Evolutionary conservation across 805 yeast species (phyloP).

Genomic region (Metschnikowia borealis): DNA sequence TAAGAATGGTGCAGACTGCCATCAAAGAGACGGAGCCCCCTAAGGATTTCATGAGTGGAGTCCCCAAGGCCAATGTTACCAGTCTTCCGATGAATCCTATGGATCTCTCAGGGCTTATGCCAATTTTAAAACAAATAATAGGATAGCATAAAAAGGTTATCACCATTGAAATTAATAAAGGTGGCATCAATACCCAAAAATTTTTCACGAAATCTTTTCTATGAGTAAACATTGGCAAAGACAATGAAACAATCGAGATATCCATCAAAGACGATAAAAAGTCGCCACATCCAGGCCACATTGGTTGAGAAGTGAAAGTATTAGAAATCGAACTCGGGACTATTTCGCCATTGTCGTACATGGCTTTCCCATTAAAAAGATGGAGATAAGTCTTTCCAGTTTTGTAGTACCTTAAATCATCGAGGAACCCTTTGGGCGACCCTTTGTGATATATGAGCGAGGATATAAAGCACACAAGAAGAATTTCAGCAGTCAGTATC

Average conservation of each 20-base stretch:
- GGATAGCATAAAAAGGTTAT: constrained; percentile 69
- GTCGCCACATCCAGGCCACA: constrained; percentile 82
- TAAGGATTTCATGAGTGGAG: constrained; percentile 64
- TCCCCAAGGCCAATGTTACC: constrained; percentile 74
- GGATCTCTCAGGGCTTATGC: constrained; percentile 56
- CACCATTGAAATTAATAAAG: constrained; percentile 52
- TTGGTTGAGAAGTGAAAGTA: constrained; percentile 29
- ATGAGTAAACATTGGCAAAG: constrained; percentile 75
- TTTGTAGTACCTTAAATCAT: constrained; percentile 51
- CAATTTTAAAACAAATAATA: constrained; percentile 58
- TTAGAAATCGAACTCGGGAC: constrained; percentile 5
- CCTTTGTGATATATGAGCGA: constrained; percentile 45
- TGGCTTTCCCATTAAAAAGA: constrained; percentile 44
- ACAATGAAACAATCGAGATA: constrained; percentile 67
- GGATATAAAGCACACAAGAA: constrained; percentile 59
- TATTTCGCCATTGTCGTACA: constrained; percentile 27
- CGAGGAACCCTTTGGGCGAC: constrained; percentile 46
- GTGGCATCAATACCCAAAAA: constrained; percentile 55
- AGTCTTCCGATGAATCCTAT: constrained; percentile 78
- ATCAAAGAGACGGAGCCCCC: constrained; percentile 68
- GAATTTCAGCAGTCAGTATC: constrained; percentile 59
- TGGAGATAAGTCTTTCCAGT: constrained; percentile 66
- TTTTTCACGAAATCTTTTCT: constrained; percentile 58
- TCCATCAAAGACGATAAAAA: constrained; percentile 68
- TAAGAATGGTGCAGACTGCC: constrained; percentile 74